These are phyloP conservation scores for Paraconiothyrium brasiliense DNA, from an alignment of 2,329 filamentous ascomycete species.

Conservation along the genomic window DNA sequence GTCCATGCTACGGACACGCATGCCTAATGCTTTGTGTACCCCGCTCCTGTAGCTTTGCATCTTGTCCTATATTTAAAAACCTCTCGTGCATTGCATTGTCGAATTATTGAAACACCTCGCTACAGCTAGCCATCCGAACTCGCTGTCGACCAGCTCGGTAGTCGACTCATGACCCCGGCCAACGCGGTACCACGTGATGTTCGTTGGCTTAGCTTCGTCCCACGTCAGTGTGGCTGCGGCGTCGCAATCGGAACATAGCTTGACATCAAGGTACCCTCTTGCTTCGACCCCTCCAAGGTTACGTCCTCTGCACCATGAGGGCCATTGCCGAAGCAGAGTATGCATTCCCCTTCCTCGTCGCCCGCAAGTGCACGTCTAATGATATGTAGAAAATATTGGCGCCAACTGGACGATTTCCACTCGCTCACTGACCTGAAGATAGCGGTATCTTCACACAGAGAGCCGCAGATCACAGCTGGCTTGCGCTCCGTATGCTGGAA, in stretches of 20 bases:
- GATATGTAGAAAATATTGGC: constrained; percentile 44
- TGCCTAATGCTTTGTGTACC: background rate
- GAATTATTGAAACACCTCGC: background rate
- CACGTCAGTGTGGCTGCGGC: constrained; percentile 22
- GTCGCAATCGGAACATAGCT: constrained; percentile 20
- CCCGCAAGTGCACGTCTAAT: constrained; percentile 24
- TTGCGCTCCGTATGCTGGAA: constrained; percentile 94
- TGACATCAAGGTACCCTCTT: constrained; percentile 46
- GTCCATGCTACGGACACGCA: background rate
- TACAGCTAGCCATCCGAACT: background rate
- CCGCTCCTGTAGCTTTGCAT: background rate
- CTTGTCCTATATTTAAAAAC: background rate
- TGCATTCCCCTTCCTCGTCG: constrained; percentile 16
- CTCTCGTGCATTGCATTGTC: background rate
- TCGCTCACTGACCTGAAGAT: constrained; percentile 50
- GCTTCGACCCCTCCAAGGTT: constrained; percentile 20
- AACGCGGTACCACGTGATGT: constrained; percentile 15
- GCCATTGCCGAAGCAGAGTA: constrained; percentile 46
- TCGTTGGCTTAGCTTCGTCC: constrained; percentile 4
- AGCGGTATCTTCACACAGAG: constrained; percentile 47
- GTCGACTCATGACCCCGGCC: background rate
- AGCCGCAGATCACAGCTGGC: constrained; percentile 63
- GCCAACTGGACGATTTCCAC: constrained; percentile 47
- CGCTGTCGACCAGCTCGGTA: background rate
- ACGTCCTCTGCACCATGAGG: constrained; percentile 37